These are phyloP conservation scores for Dendrocalamus sinicus DNA, from an alignment of 176 grass and related monocot genomes.

Conservation along the genomic window DNA sequence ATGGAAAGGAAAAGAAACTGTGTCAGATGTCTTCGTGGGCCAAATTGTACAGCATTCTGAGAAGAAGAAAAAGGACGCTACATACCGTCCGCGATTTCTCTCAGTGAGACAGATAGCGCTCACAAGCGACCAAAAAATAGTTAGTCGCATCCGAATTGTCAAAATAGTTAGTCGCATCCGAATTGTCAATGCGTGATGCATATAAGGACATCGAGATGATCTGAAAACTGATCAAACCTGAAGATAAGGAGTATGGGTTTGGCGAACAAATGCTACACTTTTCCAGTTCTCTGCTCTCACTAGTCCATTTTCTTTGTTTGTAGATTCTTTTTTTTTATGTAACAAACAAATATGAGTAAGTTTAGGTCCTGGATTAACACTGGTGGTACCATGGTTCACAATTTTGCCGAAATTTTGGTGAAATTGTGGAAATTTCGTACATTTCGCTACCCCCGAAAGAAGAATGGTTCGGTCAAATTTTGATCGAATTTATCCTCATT, in stretches of 20 bases:
- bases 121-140: constrained; percentile 13
- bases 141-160: constrained; percentile 10
- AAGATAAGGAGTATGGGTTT: not conserved
- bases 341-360: not conserved
- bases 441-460: too few species aligned
- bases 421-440: too few species aligned
- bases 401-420: too few species aligned
- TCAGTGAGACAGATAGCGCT: not conserved
- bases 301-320: not conserved
- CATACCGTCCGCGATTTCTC: not conserved
- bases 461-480: too few species aligned
- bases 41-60: constrained; percentile 14
- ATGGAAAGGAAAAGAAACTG: not conserved
- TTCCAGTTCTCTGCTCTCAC: not conserved
- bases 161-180: not conserved
- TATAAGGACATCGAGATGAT: not conserved
- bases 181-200: constrained; percentile 39
- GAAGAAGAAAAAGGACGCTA: not conserved
- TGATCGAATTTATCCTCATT: too few species aligned
- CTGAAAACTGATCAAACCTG: constrained; percentile 1
- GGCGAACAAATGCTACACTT: not conserved
- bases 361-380: not conserved
- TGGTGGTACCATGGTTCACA: too few species aligned
- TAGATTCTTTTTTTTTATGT: not conserved
- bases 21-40: constrained; percentile 27